Evolutionary conservation across 2,329 filamentous ascomycete genomes (phyloP), one percentile per base, ranked within the genome.

Genomic region (Metarhizium brunneum): DNA sequence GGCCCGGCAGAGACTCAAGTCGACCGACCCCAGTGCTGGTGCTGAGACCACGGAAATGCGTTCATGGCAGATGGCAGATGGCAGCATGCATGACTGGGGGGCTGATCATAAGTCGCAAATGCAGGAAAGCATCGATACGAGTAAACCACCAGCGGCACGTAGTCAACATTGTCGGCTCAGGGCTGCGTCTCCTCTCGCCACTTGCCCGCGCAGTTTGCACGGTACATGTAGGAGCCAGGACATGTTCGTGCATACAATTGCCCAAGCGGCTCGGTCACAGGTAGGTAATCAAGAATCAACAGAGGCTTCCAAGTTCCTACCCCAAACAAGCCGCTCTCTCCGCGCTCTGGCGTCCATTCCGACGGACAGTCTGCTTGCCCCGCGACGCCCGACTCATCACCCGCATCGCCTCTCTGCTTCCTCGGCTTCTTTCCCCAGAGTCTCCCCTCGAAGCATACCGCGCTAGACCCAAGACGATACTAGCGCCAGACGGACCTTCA

Each of bases 361-460:
- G 45, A 48, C 45, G 45, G 45, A 48, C 20, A 30, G 13, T 14
- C 7, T 30, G 45, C 45, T 48, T 30, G 20, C 40, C 51, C 40
- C 30, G 29, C 40, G 2, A 32, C 51, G 13, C 7, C 42, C 29
- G 30, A 47, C 8, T 5, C 30, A 42, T 49, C 10, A 11, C 6
- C 25, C 25, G 25, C 25, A 25, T 25, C 25, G 25, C 25, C 25
- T 25, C 25, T n/a, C 45, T 30, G 45, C 45, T 29, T 48, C 52
- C 55, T 57, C 52, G 55, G 55, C 55, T 52, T 40, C 52, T 48
- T 50, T 43, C 49, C 54, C 54, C 54, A 47, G 20, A 38, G 38
- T 25, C 40, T 18, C n/a, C 8, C 14, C 6, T 10, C 16, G 38
- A 14, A 6, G 35, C 14, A 40, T 13, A 20, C 20, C 7, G n/a